Conservation (phyloP, 208 protist species). For the Leishmania gerbilli region DNA sequence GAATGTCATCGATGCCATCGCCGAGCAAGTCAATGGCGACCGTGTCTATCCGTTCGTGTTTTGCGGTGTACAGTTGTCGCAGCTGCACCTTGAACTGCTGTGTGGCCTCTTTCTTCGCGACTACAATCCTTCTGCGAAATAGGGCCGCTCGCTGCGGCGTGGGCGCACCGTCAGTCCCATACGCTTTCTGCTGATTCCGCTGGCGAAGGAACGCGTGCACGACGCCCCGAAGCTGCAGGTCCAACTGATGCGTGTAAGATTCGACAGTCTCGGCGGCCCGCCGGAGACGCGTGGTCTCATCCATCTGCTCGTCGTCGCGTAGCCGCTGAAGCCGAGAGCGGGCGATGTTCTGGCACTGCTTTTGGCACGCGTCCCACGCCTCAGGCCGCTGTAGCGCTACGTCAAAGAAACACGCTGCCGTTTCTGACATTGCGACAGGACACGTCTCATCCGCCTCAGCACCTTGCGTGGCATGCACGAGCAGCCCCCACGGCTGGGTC, state of each 20-base stretch:
- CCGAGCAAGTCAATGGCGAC: background rate
- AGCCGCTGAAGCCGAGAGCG: background rate
- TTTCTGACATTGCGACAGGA: background rate
- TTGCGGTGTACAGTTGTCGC: background rate
- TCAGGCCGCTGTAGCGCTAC: constrained; percentile 8
- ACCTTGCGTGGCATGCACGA: constrained; percentile 19
- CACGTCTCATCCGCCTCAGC: background rate
- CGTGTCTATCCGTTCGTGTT: no score
- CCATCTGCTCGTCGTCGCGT: background rate
- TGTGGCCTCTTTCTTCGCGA: constrained; percentile 16
- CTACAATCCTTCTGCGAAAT: constrained; percentile 1
- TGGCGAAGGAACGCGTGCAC: constrained; percentile 35
- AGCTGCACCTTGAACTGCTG: constrained; percentile 19
- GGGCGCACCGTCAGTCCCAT: background rate
- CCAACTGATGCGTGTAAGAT: constrained; percentile 24
- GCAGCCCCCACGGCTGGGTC: constrained; percentile 25
- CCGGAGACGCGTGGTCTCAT: background rate
- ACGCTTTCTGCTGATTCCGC: background rate
- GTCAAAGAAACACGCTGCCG: constrained; percentile 17
- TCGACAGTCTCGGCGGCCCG: background rate
- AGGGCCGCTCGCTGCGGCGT: background rate
- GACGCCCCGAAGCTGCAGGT: constrained; percentile 54
- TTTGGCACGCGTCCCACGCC: background rate
- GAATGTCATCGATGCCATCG: background rate
- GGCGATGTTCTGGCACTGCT: constrained; percentile 4